A percentile compares a stretch with the other conserved stretches of the same genome.
phyloP scores from a whole-genome alignment of 495 filamentous ascomycete genomes.

The Recurvomyces mirabilis region DNA sequence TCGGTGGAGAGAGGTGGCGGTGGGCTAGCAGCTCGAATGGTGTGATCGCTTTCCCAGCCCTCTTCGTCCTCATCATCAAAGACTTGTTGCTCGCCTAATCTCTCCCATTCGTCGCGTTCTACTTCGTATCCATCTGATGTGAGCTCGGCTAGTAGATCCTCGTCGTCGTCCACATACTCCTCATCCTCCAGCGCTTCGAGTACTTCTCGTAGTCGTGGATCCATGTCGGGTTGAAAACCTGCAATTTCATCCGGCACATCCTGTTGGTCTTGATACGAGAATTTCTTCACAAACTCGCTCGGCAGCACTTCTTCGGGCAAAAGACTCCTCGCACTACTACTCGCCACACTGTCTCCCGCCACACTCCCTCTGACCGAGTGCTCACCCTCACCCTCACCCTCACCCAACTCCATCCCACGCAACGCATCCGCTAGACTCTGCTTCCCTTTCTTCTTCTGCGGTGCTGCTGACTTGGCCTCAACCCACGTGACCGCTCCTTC shows the following conservation, averaged over 20 bases:
- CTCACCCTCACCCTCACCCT: too few species aligned
- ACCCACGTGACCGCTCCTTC: slow-evolving; percentile 32
- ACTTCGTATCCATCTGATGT: slow-evolving; percentile 64
- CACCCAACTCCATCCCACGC: slow-evolving; percentile 48
- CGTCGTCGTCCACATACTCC: slow-evolving; percentile 79
- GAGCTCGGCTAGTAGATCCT: slow-evolving; percentile 65
- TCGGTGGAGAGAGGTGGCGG: not conserved
- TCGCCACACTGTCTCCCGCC: slow-evolving; percentile 19
- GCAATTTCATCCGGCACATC: slow-evolving; percentile 80
- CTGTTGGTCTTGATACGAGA: slow-evolving; percentile 87
- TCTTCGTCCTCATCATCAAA: slow-evolving; percentile 48
- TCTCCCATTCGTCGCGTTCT: slow-evolving; percentile 50
- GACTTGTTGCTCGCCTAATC: slow-evolving; percentile 31
- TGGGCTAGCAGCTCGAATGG: slow-evolving; percentile 50
- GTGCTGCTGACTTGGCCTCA: slow-evolving; percentile 49
- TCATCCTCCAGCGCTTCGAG: slow-evolving; percentile 94
- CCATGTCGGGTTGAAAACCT: slow-evolving; percentile 97
- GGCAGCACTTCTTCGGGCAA: slow-evolving; percentile 61
- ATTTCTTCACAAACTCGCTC: slow-evolving; percentile 55
- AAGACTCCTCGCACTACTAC: slow-evolving; percentile 27
- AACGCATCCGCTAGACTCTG: slow-evolving; percentile 75
- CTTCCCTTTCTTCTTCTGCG: slow-evolving; percentile 55
- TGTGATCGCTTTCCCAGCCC: slow-evolving; percentile 92
- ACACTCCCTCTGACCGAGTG: slow-evolving; percentile 31
- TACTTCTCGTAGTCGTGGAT: slow-evolving; percentile 82